Percentiles rank a stretch among this genome's conserved stretches.
Conservation (phyloP, 495 filamentous ascomycete genomes). For the Aspergillus asperescens region DNA sequence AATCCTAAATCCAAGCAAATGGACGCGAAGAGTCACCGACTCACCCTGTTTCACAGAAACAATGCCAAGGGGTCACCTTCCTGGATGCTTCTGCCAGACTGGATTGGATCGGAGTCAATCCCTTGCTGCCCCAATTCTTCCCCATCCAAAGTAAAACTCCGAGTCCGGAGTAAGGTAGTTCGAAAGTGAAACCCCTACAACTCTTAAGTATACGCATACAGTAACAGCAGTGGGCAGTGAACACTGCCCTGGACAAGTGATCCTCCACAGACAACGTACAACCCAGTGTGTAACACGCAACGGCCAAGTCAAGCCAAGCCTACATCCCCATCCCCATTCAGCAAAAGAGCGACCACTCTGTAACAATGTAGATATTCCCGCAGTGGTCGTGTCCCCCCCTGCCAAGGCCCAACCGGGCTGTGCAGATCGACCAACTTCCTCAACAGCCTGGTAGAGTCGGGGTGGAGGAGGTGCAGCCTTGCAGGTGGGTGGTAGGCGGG, state of each 20-base stretch:
- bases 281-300: conserved; percentile 1
- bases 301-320: conserved; percentile 2
- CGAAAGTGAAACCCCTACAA: too few relatives aligned
- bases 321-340: background rate
- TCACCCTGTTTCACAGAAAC: conserved; percentile 1
- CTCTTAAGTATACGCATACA: too few relatives aligned
- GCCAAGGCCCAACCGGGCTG: background rate
- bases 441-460: too few relatives aligned
- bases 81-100: conserved; percentile 5
- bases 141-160: background rate
- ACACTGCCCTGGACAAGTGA: too few relatives aligned
- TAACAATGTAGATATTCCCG: too few relatives aligned
- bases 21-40: background rate
- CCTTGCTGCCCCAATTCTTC: background rate
- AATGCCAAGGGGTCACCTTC: conserved; percentile 18
- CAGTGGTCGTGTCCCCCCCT: background rate
- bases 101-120: background rate
- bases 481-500: too few relatives aligned
- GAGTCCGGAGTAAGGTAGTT: background rate
- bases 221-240: too few relatives aligned
- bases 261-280: background rate
- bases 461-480: too few relatives aligned
- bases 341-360: too few relatives aligned
- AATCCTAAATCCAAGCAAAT: background rate
- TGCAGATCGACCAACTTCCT: too few relatives aligned